Percentiles rank a stretch among this genome's conserved stretches.
Conservation (phyloP, 2,329 filamentous ascomycete species). For the Sclerotiophoma versabilis region DNA sequence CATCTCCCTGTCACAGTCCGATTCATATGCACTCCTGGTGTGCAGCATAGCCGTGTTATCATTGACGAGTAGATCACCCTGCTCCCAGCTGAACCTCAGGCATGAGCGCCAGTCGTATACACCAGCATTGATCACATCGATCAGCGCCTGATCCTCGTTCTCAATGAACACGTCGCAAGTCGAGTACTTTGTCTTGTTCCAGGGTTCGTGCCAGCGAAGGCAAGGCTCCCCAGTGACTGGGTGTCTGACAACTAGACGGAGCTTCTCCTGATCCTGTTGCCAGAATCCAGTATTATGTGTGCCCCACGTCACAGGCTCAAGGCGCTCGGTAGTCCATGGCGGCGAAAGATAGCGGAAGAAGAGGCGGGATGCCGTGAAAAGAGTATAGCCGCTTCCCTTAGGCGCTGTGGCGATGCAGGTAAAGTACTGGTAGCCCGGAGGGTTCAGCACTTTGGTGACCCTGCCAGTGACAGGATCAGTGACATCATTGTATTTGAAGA, state of each 20-base stretch:
- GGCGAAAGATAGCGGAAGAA: conserved; percentile 58
- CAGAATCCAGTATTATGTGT: conserved; percentile 26
- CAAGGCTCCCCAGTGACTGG: conserved; percentile 57
- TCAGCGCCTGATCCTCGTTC: conserved; percentile 44
- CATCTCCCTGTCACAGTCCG: conserved; percentile 49
- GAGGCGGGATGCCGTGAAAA: conserved; percentile 61
- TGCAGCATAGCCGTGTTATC: conserved; percentile 60
- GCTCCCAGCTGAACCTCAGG: conserved; percentile 61
- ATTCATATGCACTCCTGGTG: conserved; percentile 55
- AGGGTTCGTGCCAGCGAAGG: conserved; percentile 63
- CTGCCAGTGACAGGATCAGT: conserved; percentile 50
- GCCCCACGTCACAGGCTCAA: conserved; percentile 50
- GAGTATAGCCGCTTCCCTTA: conserved; percentile 60
- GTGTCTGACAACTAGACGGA: conserved; percentile 57
- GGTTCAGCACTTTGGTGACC: conserved; percentile 44
- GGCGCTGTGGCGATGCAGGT: conserved; percentile 57
- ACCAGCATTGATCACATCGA: conserved; percentile 52
- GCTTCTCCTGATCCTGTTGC: conserved; percentile 51
- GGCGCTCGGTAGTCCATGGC: conserved; percentile 46
- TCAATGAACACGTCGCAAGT: conserved; percentile 57
- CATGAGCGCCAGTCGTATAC: conserved; percentile 60
- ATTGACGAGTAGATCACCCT: conserved; percentile 62
- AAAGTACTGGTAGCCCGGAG: conserved; percentile 60
- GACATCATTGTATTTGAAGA: conserved; percentile 61
- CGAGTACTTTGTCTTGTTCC: conserved; percentile 62